Percentiles rank a stretch among this genome's conserved stretches.
Conservation (phyloP, 2,329 filamentous ascomycete genomes). For the Paramyrothecium sp. region DNA sequence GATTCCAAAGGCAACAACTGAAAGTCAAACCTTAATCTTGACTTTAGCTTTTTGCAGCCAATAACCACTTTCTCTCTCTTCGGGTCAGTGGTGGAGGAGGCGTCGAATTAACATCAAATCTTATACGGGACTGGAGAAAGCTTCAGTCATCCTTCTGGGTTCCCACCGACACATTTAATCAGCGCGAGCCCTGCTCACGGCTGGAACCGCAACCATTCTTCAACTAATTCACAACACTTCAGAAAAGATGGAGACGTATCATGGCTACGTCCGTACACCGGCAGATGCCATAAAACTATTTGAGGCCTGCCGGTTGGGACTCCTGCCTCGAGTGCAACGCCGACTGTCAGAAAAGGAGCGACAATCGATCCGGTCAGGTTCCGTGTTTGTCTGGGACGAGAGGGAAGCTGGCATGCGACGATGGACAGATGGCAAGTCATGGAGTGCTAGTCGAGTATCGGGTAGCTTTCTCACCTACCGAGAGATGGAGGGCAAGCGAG, state of each 20-base stretch:
- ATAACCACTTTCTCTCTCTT: background rate
- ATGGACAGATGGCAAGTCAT: slow-evolving; percentile 99
- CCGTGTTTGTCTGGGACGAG: slow-evolving; percentile 99
- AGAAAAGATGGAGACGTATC: slow-evolving; percentile 86
- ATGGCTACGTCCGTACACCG: slow-evolving; percentile 92
- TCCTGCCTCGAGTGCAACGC: slow-evolving; percentile 88
- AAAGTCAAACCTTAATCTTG: no score
- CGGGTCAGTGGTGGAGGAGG: background rate
- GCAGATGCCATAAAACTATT: slow-evolving; percentile 98
- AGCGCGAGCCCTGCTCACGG: background rate
- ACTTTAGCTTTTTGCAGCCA: no score
- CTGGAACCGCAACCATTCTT: background rate
- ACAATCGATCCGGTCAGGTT: slow-evolving; percentile 92
- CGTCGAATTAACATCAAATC: background rate
- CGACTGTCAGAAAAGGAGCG: slow-evolving; percentile 95
- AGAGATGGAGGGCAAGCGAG: slow-evolving; percentile 98
- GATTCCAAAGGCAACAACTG: no score
- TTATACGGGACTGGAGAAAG: background rate
- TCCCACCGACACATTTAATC: slow-evolving; percentile 8
- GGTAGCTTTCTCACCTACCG: slow-evolving; percentile 97
- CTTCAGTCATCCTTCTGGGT: slow-evolving; percentile 5
- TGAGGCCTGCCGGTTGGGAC: slow-evolving; percentile 87
- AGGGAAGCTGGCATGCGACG: slow-evolving; percentile 95
- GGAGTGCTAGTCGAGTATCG: slow-evolving; percentile 96
- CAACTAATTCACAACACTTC: slow-evolving; percentile 8